Base-by-base conservation (phyloP, 164 flowering plant genomes). In the Taxillus chinensis region DNA sequence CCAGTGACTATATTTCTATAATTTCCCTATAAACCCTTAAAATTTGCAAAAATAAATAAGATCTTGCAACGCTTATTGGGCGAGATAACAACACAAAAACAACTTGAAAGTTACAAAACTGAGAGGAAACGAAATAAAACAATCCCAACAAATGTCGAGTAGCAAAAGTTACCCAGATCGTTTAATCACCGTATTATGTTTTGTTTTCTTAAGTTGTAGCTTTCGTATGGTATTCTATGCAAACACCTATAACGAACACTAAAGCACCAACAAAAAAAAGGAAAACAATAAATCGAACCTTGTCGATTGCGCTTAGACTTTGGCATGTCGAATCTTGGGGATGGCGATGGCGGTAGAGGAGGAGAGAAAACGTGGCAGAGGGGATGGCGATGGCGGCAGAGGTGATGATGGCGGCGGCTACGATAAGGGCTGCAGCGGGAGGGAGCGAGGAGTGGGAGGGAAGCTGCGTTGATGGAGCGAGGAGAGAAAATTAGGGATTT, bases 271-370 rank as follows among this genome's bases (percentile, higher is more conserved):
- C 14, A 14, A 14, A 8, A 6, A 15, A 4, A 51, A 57, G 43
- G 12, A n/a, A 39, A 61, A 9, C 65, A 63, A 39, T 51, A 40
- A 37, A 13, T 14, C 45, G 39, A 57, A 78, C 91, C 83, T 65
- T 75, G 27, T 54, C 65, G 70, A 61, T 83, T 70, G 11, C 91
- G 84, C 79, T 85, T 85, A 39, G 92, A 86, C 60, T 83, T 83
- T 5, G 89, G 88, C 92, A 83, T 86, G 15, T 67, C 27, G 27
- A 27, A 27, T 27, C 27, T 27, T 27, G 27, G n/a, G n/a, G n/a
- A n/a, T 2, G 27, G 27, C 27, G 27, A 2, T 2, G 27, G 27
- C 27, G 27, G 27, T 2, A 2, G 27, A 27, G 27, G 27, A n/a
- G n/a, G n/a, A n/a, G n/a, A n/a, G n/a, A n/a, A n/a, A n/a, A n/a